Conservation (phyloP, 2,329 filamentous ascomycete species). For the Dothiorella sarmentorum region DNA sequence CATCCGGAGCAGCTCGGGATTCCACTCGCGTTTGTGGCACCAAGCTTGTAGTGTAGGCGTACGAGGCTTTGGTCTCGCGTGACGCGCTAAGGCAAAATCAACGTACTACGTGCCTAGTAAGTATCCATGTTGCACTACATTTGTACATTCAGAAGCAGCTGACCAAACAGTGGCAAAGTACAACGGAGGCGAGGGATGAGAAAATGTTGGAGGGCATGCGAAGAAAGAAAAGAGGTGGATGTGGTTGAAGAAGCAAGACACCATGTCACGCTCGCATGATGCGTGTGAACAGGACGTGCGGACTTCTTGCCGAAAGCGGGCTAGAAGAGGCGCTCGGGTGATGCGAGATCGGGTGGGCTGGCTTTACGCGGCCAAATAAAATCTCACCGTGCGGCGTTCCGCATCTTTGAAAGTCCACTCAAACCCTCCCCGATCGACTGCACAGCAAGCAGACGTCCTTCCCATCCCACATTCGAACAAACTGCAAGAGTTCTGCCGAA, state of each 20-base stretch:
- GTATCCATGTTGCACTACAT: not conserved
- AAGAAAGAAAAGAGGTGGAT: not conserved
- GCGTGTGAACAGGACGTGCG: conserved; percentile 2
- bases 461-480: not conserved
- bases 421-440: not conserved
- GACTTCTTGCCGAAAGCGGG: conserved; percentile 11
- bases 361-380: conserved; percentile 16
- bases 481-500: not conserved
- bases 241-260: not conserved
- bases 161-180: not conserved
- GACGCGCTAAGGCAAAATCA: not conserved
- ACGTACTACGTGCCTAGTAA: not conserved
- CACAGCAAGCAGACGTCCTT: not conserved
- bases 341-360: conserved; percentile 4
- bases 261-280: conserved; percentile 1
- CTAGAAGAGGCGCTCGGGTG: conserved; percentile 9
- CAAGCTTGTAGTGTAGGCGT: not conserved
- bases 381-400: conserved; percentile 1
- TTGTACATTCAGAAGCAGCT: not conserved
- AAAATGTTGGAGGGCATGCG: not conserved
- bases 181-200: not conserved
- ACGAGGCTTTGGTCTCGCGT: not conserved
- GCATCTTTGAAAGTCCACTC: not conserved
- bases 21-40: no score
- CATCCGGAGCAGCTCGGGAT: no score